Evolutionary conservation across 257 asterid species (phyloP), one percentile per base, ranked within the genome.

Genomic region (Nicotiana noctiflora): DNA sequence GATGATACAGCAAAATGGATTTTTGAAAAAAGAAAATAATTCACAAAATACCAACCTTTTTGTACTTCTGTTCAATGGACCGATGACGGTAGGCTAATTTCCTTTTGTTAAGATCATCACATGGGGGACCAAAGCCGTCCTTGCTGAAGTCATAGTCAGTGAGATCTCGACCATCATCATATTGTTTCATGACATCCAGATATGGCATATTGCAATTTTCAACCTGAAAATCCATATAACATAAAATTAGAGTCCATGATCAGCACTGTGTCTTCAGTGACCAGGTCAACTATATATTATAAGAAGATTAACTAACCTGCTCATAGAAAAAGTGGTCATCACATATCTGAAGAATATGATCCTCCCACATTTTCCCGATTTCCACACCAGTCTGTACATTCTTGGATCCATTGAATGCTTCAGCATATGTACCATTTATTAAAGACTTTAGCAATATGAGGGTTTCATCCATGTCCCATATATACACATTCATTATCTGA

Each of bases 401-500:
- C 93, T 93, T 93, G 57, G 76, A 80, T 79, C 97, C 97, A 67
- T 89, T 84, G 85, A 84, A 92, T 44, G 91, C 89, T 82, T 81
- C 92, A 52, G 98, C 97, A 84, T 89, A 95, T 53, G 94, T 81
- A 77, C 94, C 97, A 79, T 87, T 81, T 77, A 91, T 86, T 55
- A 95, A 87, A 27, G 97, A 95, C 84, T 92, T 93, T 34, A 95
- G 95, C 86, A 95, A 84, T 84, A 95, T 93, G 56, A 95, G 96
- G 70, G 99, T 95, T 89, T 95, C 99, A 70, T 95, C 99, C 99
- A 95, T 93, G 86, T 95, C 99, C 99, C 99, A 93, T 76, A 95
- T 87, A 85, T 91, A 93, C 83, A 95, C 97, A 34, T 92, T 88
- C 90, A 81, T 79, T 83, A 88, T 95, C 79, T 75, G 88, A 83